Evolutionary conservation across 2,329 filamentous ascomycete genomes (phyloP), one percentile per base, ranked within the genome.

Genomic region (Botrytis cinerea): DNA sequence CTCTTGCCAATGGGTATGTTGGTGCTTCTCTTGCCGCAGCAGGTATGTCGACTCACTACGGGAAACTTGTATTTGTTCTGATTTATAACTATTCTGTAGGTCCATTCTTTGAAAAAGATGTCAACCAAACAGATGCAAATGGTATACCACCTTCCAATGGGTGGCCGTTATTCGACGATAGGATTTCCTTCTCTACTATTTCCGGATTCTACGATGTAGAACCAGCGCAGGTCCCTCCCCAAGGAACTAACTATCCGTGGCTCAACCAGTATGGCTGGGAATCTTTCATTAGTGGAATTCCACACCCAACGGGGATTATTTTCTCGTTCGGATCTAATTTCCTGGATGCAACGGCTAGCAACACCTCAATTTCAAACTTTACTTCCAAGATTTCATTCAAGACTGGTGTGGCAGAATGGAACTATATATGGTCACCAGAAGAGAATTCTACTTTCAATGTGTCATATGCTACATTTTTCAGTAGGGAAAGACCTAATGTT

Each of bases 281-380:
- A 78, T 91, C 88, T 77, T 90, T 92, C 69, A 91, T 93, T 75
- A 88, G 87, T 70, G 92, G 92, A 38, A 86, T 94, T 25, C 92
- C 92, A 10, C 91, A 93, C 79, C 92, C 90, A 86, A 85, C 86
- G 40, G 89, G 87, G 1, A 82, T 92, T 54, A 80, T 90, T 51
- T 83, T 92, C 28, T 85, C 89, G 70, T 82, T 88, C 4, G 86
- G 86, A 4, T 84, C 86, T 72, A 84, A 84, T 38, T 85, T 87
- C 66, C 83, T 93, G 46, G 87, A 91, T 82, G 88, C 91, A 4
- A 88, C 85, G 0, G 89, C 91, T 3, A 84, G 88, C 64, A 86
- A 85, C 46, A 82, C 82, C 0, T 87, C 89, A 22, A 87, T 94
- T 72, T 86, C 85, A 6, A 83, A 87, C 74, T 93, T 92, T 79